Base-by-base conservation (phyloP, 352 stramenopile genomes). In the Elongisporangium undulatum region DNA sequence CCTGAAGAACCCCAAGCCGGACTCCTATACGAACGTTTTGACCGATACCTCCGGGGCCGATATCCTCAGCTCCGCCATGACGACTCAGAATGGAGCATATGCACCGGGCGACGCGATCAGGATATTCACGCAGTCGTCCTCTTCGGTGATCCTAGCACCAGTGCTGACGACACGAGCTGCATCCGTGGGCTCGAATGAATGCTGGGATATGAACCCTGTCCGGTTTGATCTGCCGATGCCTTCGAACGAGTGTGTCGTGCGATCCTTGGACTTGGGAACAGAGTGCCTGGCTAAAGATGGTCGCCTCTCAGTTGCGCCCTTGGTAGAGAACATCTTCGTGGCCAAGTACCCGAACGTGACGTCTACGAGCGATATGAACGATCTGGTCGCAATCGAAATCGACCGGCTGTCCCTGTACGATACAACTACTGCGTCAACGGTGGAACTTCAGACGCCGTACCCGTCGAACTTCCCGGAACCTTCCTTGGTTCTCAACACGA, bases 1-100 rank as follows among this genome's bases (percentile, higher is more conserved):
- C 49, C 24, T 69, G 15, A 67, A 67, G 29, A 84, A 84, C 51
- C 48, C 69, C 13, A 81, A 81, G 59, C 22, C 17, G 49, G 51
- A 64, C 5, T 71, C 69, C 5, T 81, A 81, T 51, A 21, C 16
- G n/a, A 62, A 17, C 6, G 52, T 59, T 0, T n/a, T 57, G 20
- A 55, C 45, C 1, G 53, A 56, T 48, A 39, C 26, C n/a, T 49
- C 49, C 6, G 4, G 1, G 4, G 2, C n/a, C 13, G 39, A 54
- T 38, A 15, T 64, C 15, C 51, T 65, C 17, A 23, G 24, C 2
- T 15, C 26, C 3, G 13, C 49, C 3, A 48, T 19, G 16, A 24
- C 24, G 9, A 45, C 26, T 10, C 16, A n/a, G 3, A 29, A 24
- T 34, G 4, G 21, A 0, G 53, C 53, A 17, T 81, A 77, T 55